Conservation (phyloP, 163 green algal genomes). For the Volvox carteri region DNA sequence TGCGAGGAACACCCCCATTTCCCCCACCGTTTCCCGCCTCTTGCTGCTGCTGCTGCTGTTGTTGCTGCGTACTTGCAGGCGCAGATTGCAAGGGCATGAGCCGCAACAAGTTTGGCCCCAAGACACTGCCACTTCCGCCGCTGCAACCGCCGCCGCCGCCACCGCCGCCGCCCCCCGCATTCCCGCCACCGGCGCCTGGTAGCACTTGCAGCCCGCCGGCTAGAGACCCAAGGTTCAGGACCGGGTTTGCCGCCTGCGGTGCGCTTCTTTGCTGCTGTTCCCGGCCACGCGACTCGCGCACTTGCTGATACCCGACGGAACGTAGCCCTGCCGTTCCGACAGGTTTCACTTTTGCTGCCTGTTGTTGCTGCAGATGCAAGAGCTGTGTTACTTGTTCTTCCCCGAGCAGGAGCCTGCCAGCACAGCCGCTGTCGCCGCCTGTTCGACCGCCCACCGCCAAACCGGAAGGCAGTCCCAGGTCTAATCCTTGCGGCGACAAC, state of each 20-base stretch:
- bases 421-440: neutral
- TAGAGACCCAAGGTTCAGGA: conserved; percentile 22
- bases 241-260: neutral
- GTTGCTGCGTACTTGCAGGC: conserved; percentile 1
- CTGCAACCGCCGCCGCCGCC: neutral
- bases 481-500: neutral
- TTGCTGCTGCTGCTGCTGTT: conserved; percentile 17
- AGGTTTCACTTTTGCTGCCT: neutral
- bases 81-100: conserved; percentile 18
- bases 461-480: neutral
- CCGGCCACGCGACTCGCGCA: conserved; percentile 1
- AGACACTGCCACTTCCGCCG: neutral
- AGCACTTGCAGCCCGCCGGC: conserved; percentile 19
- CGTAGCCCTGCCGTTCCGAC: neutral
- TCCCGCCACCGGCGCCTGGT: neutral
- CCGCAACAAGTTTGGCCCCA: conserved; percentile 20
- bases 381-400: neutral
- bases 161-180: neutral
- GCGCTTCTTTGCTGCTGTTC: conserved; percentile 18
- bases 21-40: neutral
- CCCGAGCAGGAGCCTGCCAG: conserved; percentile 12
- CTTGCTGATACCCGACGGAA: neutral
- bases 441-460: neutral
- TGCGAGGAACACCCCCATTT: neutral
- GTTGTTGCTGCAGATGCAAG: conserved; percentile 1